A percentile compares a stretch with the other conserved stretches of the same genome.
phyloP scores from a whole-genome alignment of 2,329 filamentous ascomycete genomes.

The Sporothrix euskadiensis region DNA sequence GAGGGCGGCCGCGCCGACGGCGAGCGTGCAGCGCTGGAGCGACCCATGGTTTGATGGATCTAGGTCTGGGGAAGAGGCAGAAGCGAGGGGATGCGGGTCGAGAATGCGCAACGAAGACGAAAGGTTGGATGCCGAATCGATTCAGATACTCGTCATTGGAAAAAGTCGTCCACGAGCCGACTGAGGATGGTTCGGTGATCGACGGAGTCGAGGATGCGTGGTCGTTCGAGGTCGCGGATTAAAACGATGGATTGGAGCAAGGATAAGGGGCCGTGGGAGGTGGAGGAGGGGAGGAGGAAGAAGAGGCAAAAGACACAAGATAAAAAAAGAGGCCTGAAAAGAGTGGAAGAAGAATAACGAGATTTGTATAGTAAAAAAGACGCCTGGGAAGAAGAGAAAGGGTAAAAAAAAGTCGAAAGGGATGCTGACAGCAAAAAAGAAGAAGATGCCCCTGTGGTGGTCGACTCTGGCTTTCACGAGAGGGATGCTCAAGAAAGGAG shows the following conservation, averaged over 20 bases:
- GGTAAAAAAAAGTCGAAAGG: slow-evolving; percentile 2
- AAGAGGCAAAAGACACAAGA: slow-evolving; percentile 3
- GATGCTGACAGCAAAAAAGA: slow-evolving; percentile 9
- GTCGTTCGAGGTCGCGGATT: not conserved
- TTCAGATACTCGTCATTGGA: slow-evolving; percentile 20
- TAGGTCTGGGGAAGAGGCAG: not conserved
- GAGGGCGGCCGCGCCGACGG: slow-evolving; percentile 24
- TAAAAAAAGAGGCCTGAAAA: slow-evolving; percentile 15
- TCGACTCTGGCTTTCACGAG: slow-evolving; percentile 16
- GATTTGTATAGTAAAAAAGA: slow-evolving; percentile 11
- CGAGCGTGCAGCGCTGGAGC: slow-evolving; percentile 27
- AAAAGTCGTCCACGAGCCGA: not conserved
- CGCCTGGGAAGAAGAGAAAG: not conserved
- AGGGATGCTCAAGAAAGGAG: slow-evolving; percentile 18
- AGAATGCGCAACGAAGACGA: not conserved
- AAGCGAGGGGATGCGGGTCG: not conserved
- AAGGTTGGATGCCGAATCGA: not conserved
- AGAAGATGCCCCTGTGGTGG: slow-evolving; percentile 12
- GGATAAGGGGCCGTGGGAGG: not conserved
- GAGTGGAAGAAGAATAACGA: slow-evolving; percentile 1
- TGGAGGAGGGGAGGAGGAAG: not conserved
- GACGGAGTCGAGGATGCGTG: not conserved
- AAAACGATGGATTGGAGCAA: slow-evolving; percentile 5
- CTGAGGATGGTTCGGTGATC: not conserved
- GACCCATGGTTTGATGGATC: slow-evolving; percentile 28